A percentile compares a stretch with the other conserved stretches of the same genome.
Evolutionary conservation across 1,139 yeast genomes (phyloP).

Genomic region (Taphrina wiesneri): DNA sequence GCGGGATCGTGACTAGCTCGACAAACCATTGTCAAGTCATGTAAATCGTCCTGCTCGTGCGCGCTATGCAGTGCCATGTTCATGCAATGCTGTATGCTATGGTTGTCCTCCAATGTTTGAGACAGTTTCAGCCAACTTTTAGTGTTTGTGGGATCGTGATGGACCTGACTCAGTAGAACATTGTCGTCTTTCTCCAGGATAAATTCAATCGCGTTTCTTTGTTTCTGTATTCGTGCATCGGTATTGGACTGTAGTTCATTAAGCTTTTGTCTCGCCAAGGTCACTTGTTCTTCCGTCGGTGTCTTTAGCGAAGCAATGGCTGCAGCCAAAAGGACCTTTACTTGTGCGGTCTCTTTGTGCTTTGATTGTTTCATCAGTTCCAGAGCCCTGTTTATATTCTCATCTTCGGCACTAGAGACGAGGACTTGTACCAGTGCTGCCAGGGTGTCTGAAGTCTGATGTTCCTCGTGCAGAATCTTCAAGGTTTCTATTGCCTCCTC

Average conservation of each 20-base stretch:
- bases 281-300: background rate
- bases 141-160: background rate
- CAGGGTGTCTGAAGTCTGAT: background rate
- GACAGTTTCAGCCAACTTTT: constrained; percentile 4
- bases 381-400: background rate
- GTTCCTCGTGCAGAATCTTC: background rate
- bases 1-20: background rate
- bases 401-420: background rate
- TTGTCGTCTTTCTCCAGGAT: background rate
- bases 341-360: background rate
- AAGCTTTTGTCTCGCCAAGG: background rate
- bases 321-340: constrained; percentile 1
- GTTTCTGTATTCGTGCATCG: background rate
- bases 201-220: constrained; percentile 1
- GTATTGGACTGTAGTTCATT: background rate
- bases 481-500: constrained; percentile 4
- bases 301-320: background rate
- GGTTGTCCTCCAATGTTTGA: background rate
- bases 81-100: background rate
- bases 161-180: background rate
- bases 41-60: background rate
- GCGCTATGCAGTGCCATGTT: constrained; percentile 14
- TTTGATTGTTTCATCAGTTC: background rate
- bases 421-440: background rate
- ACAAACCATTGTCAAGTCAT: constrained; percentile 1